These are phyloP conservation scores for Solanum chacoense DNA, from an alignment of 305 asterid species.

Conservation along the genomic window DNA sequence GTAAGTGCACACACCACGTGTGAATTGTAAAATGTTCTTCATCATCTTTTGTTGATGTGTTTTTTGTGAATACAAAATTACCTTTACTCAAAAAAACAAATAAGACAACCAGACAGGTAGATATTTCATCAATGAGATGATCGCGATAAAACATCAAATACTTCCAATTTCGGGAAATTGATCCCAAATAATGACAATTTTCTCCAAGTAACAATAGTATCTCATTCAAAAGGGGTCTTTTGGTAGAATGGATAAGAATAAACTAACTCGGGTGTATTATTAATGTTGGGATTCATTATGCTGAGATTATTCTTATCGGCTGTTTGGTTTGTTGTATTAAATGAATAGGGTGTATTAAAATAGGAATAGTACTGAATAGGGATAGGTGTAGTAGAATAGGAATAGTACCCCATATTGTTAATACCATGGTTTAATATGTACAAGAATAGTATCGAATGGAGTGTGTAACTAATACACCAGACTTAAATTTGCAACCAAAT, in stretches of 20 bases:
- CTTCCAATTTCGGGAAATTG: neutral
- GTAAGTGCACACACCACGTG: neutral
- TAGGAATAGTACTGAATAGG: neutral
- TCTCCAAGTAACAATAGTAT: neutral
- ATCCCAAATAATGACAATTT: neutral
- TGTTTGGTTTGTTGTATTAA: neutral
- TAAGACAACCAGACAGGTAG: neutral
- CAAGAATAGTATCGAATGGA: neutral
- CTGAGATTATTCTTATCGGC: neutral
- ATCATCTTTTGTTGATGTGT: neutral
- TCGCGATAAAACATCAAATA: neutral
- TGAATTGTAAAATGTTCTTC: neutral
- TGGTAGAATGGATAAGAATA: neutral
- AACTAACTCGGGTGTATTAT: neutral
- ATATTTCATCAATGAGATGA: neutral
- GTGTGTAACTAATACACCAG: neutral
- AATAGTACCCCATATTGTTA: neutral
- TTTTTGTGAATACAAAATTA: neutral
- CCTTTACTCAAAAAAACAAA: neutral
- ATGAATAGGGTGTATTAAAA: neutral
- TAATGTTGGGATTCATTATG: neutral
- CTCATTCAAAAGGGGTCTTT: neutral
- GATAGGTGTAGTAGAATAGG: neutral
- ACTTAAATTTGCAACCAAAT: neutral
- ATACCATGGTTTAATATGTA: neutral